Conservation (phyloP, 148 eudicot species). For the Vaccinium myrtillus region DNA sequence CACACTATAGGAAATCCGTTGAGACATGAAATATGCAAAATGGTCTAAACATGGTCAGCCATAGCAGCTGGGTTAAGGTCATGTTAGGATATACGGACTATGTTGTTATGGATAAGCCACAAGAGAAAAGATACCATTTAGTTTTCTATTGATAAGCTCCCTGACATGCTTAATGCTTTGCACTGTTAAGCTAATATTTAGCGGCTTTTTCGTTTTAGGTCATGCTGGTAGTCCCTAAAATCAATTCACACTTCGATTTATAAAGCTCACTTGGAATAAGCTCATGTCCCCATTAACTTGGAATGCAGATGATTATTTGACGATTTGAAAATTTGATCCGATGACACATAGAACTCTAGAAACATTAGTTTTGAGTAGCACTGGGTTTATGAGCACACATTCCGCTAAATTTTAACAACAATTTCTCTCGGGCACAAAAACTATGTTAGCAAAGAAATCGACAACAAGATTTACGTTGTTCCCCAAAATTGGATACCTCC, state of each 20-base stretch:
- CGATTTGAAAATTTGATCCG: neutral
- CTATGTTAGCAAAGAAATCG: too few relatives aligned
- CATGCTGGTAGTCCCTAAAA: neutral
- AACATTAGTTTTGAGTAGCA: neutral
- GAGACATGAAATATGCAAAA: neutral
- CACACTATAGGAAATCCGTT: neutral
- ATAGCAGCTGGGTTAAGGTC: neutral
- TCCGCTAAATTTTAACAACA: neutral
- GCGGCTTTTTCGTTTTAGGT: neutral
- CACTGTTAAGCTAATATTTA: neutral
- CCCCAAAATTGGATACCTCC: too few relatives aligned
- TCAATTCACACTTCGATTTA: neutral
- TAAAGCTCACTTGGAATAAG: neutral
- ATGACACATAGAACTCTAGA: neutral
- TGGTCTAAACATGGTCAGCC: neutral
- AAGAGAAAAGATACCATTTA: neutral
- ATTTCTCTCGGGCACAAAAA: neutral
- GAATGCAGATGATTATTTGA: neutral
- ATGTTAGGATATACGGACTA: neutral
- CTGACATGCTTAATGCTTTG: neutral
- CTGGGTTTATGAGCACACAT: neutral
- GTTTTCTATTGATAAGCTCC: neutral
- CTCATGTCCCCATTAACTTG: neutral
- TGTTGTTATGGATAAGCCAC: neutral
- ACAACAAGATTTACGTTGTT: too few relatives aligned